These are phyloP conservation scores for Sapria himalayana DNA, from an alignment of 345 rosid species.

Conservation along the genomic window DNA sequence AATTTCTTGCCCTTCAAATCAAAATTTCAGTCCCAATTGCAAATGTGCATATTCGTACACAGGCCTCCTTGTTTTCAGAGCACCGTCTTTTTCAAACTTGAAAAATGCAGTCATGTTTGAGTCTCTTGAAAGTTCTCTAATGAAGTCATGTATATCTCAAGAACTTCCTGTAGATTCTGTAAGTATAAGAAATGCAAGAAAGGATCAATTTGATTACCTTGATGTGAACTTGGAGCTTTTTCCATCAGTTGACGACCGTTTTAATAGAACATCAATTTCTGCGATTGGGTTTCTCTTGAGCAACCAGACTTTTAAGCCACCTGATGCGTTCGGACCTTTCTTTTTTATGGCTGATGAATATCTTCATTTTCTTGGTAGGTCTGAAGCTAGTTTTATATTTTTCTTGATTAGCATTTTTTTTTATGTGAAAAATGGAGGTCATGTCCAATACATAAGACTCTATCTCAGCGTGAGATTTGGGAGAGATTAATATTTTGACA, in stretches of 20 bases:
- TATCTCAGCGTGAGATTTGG: no score
- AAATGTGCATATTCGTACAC: slow-evolving; percentile 40
- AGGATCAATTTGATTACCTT: slow-evolving; percentile 21
- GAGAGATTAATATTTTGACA: no score
- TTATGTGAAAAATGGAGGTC: no score
- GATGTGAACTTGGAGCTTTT: slow-evolving; percentile 26
- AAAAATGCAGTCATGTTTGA: slow-evolving; percentile 15
- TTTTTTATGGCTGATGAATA: slow-evolving; percentile 21
- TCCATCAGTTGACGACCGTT: slow-evolving; percentile 25
- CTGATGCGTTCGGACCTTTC: slow-evolving; percentile 37
- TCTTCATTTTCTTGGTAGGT: slow-evolving; percentile 27
- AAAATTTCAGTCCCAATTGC: slow-evolving; percentile 39
- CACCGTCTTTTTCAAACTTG: slow-evolving; percentile 46
- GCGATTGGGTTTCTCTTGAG: slow-evolving; percentile 32
- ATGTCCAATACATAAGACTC: no score
- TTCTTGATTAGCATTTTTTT: no score
- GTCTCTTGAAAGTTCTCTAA: slow-evolving; percentile 16
- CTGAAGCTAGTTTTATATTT: no score
- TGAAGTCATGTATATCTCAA: slow-evolving; percentile 8
- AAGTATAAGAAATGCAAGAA: slow-evolving; percentile 34
- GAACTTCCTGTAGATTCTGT: slow-evolving; percentile 46
- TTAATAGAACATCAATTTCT: slow-evolving; percentile 23
- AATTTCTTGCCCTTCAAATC: slow-evolving; percentile 13
- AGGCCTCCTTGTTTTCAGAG: slow-evolving; percentile 41
- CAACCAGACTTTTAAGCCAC: slow-evolving; percentile 49